phyloP scores from a whole-genome alignment of 768 basidiomycete species.

The Neoboletus subvelutipes region DNA sequence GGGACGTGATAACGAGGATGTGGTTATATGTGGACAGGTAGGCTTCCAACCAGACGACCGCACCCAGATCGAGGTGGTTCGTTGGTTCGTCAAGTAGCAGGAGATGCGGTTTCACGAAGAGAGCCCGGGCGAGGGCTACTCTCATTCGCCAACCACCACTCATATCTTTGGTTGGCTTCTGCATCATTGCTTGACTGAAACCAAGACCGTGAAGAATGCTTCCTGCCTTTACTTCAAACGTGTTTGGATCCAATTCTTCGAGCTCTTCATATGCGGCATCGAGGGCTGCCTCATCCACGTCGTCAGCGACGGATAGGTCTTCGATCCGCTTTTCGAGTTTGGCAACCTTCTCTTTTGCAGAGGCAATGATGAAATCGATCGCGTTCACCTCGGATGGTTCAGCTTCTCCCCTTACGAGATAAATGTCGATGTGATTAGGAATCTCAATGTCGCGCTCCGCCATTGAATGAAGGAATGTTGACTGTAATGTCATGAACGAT shows the following conservation, averaged over 20 bases:
- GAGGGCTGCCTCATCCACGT: constrained; percentile 83
- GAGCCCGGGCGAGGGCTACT: constrained; percentile 91
- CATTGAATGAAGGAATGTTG: constrained; percentile 93
- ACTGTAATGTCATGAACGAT: constrained; percentile 45
- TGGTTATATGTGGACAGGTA: constrained; percentile 98
- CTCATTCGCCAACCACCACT: constrained; percentile 99
- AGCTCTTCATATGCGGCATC: constrained; percentile 93
- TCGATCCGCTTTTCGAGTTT: constrained; percentile 92
- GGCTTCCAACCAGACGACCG: constrained; percentile 98
- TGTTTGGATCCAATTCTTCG: constrained; percentile 93
- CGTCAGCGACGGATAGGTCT: constrained; percentile 86
- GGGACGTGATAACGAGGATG: constrained; percentile 94
- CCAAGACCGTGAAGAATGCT: constrained; percentile 98
- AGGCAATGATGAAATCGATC: constrained; percentile 94
- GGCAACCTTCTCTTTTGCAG: constrained; percentile 90
- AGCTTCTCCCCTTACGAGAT: constrained; percentile 93
- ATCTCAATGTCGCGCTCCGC: constrained; percentile 95
- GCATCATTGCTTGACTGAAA: constrained; percentile 90
- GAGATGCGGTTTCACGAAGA: constrained; percentile 96
- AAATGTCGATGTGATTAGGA: constrained; percentile 94
- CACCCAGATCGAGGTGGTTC: constrained; percentile 93
- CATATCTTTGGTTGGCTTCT: constrained; percentile 97
- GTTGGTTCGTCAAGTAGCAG: constrained; percentile 92
- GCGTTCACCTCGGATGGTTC: constrained; percentile 95
- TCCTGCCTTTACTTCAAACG: constrained; percentile 94